These are phyloP conservation scores for Globisporangium canariense DNA, from an alignment of 352 stramenopile species.

Conservation along the genomic window DNA sequence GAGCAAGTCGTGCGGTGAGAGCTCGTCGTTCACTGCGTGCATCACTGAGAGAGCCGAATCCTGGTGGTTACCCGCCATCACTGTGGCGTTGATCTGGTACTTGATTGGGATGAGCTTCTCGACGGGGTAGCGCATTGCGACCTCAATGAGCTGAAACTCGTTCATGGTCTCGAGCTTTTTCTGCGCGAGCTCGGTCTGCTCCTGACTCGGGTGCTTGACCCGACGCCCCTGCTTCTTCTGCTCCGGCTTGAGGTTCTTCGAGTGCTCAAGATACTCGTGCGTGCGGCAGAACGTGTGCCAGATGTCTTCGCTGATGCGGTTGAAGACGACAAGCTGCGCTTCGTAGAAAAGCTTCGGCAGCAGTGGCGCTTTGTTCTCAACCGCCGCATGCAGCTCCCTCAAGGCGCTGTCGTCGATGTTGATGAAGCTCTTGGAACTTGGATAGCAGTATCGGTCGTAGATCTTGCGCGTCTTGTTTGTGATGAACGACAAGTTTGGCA, in stretches of 20 bases:
- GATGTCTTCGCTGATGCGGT: slow-evolving; percentile 64
- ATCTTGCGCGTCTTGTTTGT: slow-evolving; percentile 73
- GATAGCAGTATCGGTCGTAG: slow-evolving; percentile 72
- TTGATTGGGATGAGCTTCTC: slow-evolving; percentile 66
- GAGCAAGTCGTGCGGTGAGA: slow-evolving; percentile 51
- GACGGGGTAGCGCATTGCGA: slow-evolving; percentile 68
- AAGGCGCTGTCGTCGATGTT: slow-evolving; percentile 30
- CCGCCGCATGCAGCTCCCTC: slow-evolving; percentile 41
- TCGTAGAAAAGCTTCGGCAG: slow-evolving; percentile 74
- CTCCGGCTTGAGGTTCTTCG: slow-evolving; percentile 32
- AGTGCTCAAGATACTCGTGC: slow-evolving; percentile 71
- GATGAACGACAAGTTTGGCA: slow-evolving; percentile 82
- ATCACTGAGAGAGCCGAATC: slow-evolving; percentile 9
- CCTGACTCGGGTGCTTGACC: slow-evolving; percentile 14
- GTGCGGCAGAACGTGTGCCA: slow-evolving; percentile 67
- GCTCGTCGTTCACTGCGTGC: slow-evolving; percentile 26
- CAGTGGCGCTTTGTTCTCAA: slow-evolving; percentile 40
- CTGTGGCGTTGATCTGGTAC: slow-evolving; percentile 12
- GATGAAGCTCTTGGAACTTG: slow-evolving; percentile 47
- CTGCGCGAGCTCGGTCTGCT: slow-evolving; percentile 46
- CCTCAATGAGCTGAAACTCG: slow-evolving; percentile 73
- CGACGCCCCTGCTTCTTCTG: neutral
- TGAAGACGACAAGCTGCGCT: slow-evolving; percentile 49
- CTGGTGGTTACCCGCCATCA: neutral
- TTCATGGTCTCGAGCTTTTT: slow-evolving; percentile 56